Evolutionary conservation across 1,284 basidiomycete species (phyloP), one percentile per base, ranked within the genome.

Genomic region (Apiotrichum siamense): DNA sequence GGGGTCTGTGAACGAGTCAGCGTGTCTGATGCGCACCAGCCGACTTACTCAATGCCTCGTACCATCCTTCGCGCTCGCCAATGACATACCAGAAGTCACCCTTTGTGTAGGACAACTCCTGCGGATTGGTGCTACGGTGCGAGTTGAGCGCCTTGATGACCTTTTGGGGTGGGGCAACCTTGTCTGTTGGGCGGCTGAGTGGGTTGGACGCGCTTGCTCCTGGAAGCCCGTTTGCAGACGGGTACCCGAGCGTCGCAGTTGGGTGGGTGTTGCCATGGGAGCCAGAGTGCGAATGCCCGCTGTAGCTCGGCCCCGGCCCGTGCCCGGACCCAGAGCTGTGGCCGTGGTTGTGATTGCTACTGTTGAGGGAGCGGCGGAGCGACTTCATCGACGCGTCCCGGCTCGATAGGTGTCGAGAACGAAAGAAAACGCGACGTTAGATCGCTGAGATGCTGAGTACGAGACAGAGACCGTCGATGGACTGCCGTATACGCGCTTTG

Each of bases 21-120:
- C 23, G 23, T 7, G 31, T 69, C 59, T 48, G 70, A 69, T 91
- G 66, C 89, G 83, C 5, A 86, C 89, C 68, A 90, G 85, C 3
- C 11, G 17, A 74, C 74, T 64, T 54, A 76, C 74, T 93, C 67
- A 91, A 83, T 5, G 87, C 90, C 69, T 91, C 86, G 65, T 87
- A 93, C 82, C 83, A 91, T 18, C 65, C 71, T 42, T 72, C 69
- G 49, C 72, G 63, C 77, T 94, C 89, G 57, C 83, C 82, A 31
- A 89, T 79, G 52, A 98, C 93, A 75, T 97, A 89, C 78, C 97
- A 97, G 76, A 97, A 97, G 77, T 99, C 96, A 57, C 96, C 96
- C 74, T 88, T 87, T 60, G 83, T 79, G 70, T 97, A 98, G 38
- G 87, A 83, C 49, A 99, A 82, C 67, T 97, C 87, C 66, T 89